phyloP scores from a whole-genome alignment of 495 filamentous ascomycete species.

The Schizothecium vesticola region DNA sequence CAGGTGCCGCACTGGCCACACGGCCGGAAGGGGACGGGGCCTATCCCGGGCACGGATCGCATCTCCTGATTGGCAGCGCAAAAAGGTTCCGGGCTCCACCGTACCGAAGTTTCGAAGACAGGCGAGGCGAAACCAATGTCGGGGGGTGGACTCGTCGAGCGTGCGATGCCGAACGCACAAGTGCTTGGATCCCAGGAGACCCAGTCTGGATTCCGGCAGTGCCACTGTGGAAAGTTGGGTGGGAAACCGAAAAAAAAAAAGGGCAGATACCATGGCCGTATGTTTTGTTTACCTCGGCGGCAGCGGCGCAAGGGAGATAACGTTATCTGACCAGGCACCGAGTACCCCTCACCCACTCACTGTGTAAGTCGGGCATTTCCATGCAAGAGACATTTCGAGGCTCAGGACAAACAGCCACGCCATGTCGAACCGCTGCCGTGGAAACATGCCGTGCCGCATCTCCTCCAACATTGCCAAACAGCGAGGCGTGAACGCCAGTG shows the following conservation, averaged over 20 bases:
- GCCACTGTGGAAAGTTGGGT: neutral
- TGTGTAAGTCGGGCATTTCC: neutral
- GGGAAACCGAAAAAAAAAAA: neutral
- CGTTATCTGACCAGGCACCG: neutral
- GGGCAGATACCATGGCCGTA: neutral
- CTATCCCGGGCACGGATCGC: neutral
- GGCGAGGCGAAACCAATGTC: neutral
- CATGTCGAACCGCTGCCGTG: neutral
- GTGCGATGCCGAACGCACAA: neutral
- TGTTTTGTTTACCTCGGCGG: neutral
- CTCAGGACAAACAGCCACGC: neutral
- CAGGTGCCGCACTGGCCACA: neutral
- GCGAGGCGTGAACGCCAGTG: no score
- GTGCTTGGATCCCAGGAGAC: neutral
- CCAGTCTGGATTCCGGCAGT: neutral
- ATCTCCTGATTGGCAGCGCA: conserved; percentile 1
- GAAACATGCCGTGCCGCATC: neutral
- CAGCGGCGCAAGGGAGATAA: neutral
- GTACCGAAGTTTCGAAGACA: conserved; percentile 15
- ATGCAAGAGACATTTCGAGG: no score
- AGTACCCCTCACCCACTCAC: neutral
- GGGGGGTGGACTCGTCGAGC: neutral
- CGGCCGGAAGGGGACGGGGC: neutral
- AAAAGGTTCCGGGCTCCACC: conserved; percentile 3
- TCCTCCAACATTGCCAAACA: neutral